Percentiles rank a stretch among this genome's conserved stretches.
Conservation (phyloP, 2,329 filamentous ascomycete genomes). For the Epichloe glyceriae region DNA sequence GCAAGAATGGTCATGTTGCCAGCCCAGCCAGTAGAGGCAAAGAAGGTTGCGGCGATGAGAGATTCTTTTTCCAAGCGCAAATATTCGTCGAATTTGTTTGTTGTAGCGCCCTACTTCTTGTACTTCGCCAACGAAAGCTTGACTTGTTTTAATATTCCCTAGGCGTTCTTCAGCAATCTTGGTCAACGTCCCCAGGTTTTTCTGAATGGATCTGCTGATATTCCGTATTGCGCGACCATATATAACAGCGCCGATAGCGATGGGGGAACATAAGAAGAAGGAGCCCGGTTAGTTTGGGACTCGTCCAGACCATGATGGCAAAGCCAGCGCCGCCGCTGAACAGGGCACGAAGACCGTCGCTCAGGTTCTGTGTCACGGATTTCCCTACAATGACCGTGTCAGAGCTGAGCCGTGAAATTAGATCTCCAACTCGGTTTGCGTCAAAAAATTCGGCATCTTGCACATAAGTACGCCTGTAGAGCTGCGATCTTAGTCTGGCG, state of each 20-base stretch:
- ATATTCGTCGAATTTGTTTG: slow-evolving; percentile 81
- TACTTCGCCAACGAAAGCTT: slow-evolving; percentile 88
- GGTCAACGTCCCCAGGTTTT: slow-evolving; percentile 80
- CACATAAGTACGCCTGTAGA: slow-evolving; percentile 86
- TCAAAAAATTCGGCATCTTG: slow-evolving; percentile 99
- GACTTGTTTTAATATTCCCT: slow-evolving; percentile 90
- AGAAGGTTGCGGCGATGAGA: slow-evolving; percentile 81
- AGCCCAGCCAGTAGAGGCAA: slow-evolving; percentile 72
- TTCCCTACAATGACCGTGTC: slow-evolving; percentile 98
- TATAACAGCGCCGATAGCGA: slow-evolving; percentile 81
- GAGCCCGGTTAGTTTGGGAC: slow-evolving; percentile 76
- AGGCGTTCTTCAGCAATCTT: slow-evolving; percentile 98
- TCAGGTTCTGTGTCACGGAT: slow-evolving; percentile 94
- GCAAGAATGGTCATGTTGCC: slow-evolving; percentile 94
- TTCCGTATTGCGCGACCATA: slow-evolving; percentile 84
- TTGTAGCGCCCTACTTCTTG: slow-evolving; percentile 89
- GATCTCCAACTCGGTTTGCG: slow-evolving; percentile 87
- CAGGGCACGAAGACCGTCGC: slow-evolving; percentile 80
- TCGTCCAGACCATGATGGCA: slow-evolving; percentile 90
- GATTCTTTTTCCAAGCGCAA: slow-evolving; percentile 79
- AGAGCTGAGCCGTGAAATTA: slow-evolving; percentile 89
- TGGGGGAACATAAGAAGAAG: slow-evolving; percentile 79
- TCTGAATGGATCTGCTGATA: slow-evolving; percentile 83
- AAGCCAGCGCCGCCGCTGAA: slow-evolving; percentile 88
- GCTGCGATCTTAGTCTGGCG: slow-evolving; percentile 71